Percentiles rank a stretch among this genome's conserved stretches.
phyloP scores from a whole-genome alignment of 2,329 filamentous ascomycete genomes.

The Ophiostoma novo-ulmi region DNA sequence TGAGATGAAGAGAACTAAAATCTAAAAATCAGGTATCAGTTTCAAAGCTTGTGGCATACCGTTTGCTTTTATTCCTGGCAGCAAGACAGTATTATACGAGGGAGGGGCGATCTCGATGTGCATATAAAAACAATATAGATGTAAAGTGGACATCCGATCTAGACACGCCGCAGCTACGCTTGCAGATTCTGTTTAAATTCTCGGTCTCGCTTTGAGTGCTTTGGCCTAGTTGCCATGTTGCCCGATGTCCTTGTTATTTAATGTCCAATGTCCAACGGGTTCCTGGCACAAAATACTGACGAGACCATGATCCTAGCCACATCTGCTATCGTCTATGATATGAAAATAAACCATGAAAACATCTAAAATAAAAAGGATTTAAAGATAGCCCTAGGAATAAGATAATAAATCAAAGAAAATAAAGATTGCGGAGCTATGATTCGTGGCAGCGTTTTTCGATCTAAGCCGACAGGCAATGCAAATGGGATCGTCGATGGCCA shows the following conservation, averaged over 20 bases:
- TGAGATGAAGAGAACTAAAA: neutral
- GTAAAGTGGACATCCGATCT: constrained; percentile 5
- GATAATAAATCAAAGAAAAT: neutral
- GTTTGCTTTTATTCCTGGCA: constrained; percentile 5
- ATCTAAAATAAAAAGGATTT: neutral
- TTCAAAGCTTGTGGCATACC: neutral
- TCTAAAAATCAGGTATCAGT: neutral
- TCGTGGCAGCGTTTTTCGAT: neutral
- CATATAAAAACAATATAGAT: neutral
- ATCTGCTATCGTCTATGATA: neutral
- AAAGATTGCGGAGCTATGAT: neutral
- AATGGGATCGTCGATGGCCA: constrained; percentile 4
- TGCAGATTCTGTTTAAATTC: neutral
- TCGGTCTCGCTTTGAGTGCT: neutral
- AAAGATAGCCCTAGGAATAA: no score
- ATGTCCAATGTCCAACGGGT: no score
- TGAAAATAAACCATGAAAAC: neutral
- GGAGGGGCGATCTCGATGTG: constrained; percentile 9
- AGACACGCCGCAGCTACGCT: neutral
- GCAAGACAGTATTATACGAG: neutral
- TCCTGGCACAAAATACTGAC: no score
- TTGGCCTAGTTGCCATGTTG: neutral
- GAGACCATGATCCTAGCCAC: neutral
- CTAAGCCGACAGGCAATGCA: neutral
- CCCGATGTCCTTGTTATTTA: neutral